A percentile compares a stretch with the other conserved stretches of the same genome.
Evolutionary conservation across 2,329 filamentous ascomycete genomes (phyloP).

Genomic region (Stemphylium lycopersici): DNA sequence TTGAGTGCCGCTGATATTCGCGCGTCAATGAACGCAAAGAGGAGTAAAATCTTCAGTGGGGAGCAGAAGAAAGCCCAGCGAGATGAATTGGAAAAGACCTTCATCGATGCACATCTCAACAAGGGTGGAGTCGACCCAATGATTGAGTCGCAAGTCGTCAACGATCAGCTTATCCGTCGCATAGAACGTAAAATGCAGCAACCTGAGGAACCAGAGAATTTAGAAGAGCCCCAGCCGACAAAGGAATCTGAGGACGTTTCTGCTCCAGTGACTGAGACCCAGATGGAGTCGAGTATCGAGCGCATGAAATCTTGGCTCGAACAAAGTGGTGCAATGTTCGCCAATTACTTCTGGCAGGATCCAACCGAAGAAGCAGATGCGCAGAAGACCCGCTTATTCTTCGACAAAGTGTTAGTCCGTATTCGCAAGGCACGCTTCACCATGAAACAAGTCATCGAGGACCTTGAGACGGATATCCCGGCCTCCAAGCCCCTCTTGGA

Average conservation of each 20-base stretch:
- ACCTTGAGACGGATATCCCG: constrained; percentile 36
- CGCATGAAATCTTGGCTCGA: constrained; percentile 41
- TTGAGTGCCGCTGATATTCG: constrained; percentile 52
- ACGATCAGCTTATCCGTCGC: constrained; percentile 39
- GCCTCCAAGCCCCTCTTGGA: constrained; percentile 32
- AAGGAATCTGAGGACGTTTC: background rate
- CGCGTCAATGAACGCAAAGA: constrained; percentile 49
- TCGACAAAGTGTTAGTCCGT: constrained; percentile 25
- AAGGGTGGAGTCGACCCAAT: constrained; percentile 24
- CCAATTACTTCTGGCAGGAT: constrained; percentile 42
- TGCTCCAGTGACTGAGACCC: background rate
- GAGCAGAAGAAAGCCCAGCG: constrained; percentile 24
- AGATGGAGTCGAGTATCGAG: constrained; percentile 34
- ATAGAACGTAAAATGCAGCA: constrained; percentile 27
- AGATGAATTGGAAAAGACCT: constrained; percentile 38
- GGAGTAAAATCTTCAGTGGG: constrained; percentile 6
- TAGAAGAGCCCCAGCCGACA: background rate
- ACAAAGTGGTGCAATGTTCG: constrained; percentile 29
- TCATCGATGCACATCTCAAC: constrained; percentile 20
- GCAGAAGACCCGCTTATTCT: constrained; percentile 26
- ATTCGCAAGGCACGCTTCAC: constrained; percentile 30
- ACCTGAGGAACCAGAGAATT: constrained; percentile 5
- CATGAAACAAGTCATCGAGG: constrained; percentile 30
- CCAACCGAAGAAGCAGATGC: constrained; percentile 35
- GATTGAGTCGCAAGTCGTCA: constrained; percentile 35